Evolutionary conservation across 805 yeast species (phyloP), one percentile per base, ranked within the genome.

Genomic region (Candida silvicultrix): DNA sequence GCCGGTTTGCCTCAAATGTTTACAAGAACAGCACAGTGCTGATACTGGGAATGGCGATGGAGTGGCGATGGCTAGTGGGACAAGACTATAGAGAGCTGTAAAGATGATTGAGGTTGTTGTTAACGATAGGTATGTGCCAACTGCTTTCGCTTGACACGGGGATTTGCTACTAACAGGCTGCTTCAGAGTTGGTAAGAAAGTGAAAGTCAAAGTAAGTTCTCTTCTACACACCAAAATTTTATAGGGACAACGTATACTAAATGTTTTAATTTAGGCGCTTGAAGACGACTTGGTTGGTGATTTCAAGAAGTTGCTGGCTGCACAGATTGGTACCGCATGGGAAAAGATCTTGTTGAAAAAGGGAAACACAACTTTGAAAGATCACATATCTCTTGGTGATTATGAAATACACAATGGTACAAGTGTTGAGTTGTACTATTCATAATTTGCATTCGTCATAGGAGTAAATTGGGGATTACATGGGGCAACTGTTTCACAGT

Each of bases 321-420:
- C 89, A 10, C 98, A 92, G 63, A 77, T 87, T 18, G 97, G 97
- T 1, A 82, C 82, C 1, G 68, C 78, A 18, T 85, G 81, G 19
- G 80, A 80, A 52, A 70, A 65, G 52, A 64, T 83, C 46, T 78
- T 85, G 0, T 70, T 92, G 51, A 90, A 89, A 63, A 90, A 88
- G 59, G 97, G 97, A 1, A 83, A 89, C 57, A 83, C 80, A 53
- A 78, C 86, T 0, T 81, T 79, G 63, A 94, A 94, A 60, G 94
- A 92, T 58, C 97, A 90, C 61, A 92, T 92, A 45, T 75, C 90
- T 1, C 70, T 92, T 40, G 96, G 85, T n/a, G 99, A 92, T 64
- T 92, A 94, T 60, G 99, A 92, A 63, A 81, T 92, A 18, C 96
- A 89, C 59, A 83, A 89, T 62, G 95, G 96, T 10, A 83, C 85